Evolutionary conservation across 306 rosid genomes (phyloP), one percentile per base, ranked within the genome.

Genomic region (Oemleria cerasiformis): DNA sequence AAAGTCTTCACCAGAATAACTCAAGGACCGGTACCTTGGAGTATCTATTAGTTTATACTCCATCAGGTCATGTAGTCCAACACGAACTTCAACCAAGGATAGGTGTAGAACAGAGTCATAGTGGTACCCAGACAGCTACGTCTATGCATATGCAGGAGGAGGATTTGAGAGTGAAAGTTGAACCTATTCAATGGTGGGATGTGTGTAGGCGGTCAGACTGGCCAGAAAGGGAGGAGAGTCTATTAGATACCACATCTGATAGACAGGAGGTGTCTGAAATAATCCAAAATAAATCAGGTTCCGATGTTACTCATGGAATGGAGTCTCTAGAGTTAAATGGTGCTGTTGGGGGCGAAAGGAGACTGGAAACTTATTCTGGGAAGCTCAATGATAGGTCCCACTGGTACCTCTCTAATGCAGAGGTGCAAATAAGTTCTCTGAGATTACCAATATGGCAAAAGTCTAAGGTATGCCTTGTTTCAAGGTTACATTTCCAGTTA

Each of bases 181-280:
- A 92, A 67, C 96, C 98, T 58, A 85, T 89, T 82, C 96, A 90
- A 63, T 89, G 98, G 96, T 90, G 95, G 98, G 98, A 92, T 39
- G 98, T 87, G 17, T 92, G 98, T 72, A 88, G 98, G 86, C 84
- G 96, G 80, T 80, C 86, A 49, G 95, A 89, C 30, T 92, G 92
- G 90, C 88, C 87, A 41, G 96, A 92, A 74, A 86, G 85, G 74
- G 95, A 86, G 84, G 96, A 84, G 40, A 71, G 79, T 65, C 69
- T 61, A 50, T 19, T 75, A 56, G 86, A 79, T 75, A 63, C 77
- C 71, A 64, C 61, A 49, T 71, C 67, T 65, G 87, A 89, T 65
- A 71, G 86, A 76, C 85, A 86, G 77, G 89, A 75, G 39, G 73
- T 77, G 63, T 48, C 55, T 47, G 84, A 78, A 45, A 78, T 56